phyloP scores from a whole-genome alignment of 1,284 basidiomycete species.

The Malassezia slooffiae region DNA sequence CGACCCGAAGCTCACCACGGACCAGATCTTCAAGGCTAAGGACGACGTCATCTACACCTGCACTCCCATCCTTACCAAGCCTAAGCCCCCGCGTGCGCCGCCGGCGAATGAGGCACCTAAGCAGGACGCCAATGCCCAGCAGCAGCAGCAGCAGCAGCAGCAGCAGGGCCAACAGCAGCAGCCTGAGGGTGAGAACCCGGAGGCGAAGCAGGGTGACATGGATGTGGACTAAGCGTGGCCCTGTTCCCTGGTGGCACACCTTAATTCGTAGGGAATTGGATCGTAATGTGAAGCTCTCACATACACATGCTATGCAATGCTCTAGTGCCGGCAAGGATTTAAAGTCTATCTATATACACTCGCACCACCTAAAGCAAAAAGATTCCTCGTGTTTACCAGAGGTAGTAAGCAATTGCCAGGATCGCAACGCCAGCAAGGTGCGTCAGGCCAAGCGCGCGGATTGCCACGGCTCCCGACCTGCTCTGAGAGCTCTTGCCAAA shows the following conservation, averaged over 20 bases:
- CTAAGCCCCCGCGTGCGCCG: constrained; percentile 29
- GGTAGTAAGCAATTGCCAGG: too few species aligned
- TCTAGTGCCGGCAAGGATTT: not conserved
- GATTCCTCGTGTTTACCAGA: too few species aligned
- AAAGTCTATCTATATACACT: not conserved
- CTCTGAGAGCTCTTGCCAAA: constrained; percentile 5
- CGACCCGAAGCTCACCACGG: constrained; percentile 39
- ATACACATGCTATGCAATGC: not conserved
- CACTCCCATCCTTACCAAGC: constrained; percentile 40
- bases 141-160: constrained; percentile 22
- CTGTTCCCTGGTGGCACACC: not conserved
- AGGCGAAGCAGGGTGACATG: constrained; percentile 32
- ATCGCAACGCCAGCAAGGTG: too few species aligned
- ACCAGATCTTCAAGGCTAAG: constrained; percentile 41
- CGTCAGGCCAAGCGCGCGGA: too few species aligned
- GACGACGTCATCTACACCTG: constrained; percentile 40
- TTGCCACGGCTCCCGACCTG: too few species aligned
- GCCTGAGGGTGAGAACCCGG: constrained; percentile 17
- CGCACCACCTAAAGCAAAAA: too few species aligned
- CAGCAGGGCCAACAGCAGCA: too few species aligned
- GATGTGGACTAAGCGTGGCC: constrained; percentile 31
- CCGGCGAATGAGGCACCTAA: constrained; percentile 26
- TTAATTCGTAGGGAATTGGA: not conserved
- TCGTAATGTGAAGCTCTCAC: not conserved
- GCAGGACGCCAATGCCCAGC: constrained; percentile 16